phyloP scores from a whole-genome alignment of 2,329 filamentous ascomycete species.

The Alternaria sp. region DNA sequence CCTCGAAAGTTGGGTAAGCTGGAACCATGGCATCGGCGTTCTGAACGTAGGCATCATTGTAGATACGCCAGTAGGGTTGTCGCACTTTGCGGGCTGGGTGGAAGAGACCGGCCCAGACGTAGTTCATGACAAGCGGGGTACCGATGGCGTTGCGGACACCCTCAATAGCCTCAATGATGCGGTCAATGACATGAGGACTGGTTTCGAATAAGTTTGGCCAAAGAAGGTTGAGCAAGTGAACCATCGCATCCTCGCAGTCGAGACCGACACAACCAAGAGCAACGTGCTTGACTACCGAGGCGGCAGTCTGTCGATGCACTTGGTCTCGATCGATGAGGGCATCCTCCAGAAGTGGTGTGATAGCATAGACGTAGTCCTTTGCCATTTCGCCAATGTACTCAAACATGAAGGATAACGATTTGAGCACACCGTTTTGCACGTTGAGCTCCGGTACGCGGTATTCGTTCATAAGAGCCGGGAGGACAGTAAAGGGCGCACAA shows the following conservation, averaged over 20 bases:
- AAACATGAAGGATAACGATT: conserved; percentile 95
- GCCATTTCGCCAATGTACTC: conserved; percentile 99
- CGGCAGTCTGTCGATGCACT: conserved; percentile 95
- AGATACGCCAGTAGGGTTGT: conserved; percentile 93
- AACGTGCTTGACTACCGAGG: conserved; percentile 96
- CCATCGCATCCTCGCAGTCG: conserved; percentile 97
- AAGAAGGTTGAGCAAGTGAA: conserved; percentile 93
- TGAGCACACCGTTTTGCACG: conserved; percentile 97
- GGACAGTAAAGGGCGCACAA: conserved; percentile 95
- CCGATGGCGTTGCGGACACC: conserved; percentile 93
- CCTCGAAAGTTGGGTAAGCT: conserved; percentile 88
- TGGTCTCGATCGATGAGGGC: conserved; percentile 97
- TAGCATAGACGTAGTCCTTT: conserved; percentile 98
- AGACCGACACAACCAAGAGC: conserved; percentile 96
- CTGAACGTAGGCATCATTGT: conserved; percentile 97
- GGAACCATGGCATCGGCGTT: conserved; percentile 94
- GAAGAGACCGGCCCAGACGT: conserved; percentile 97
- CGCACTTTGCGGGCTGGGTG: conserved; percentile 95
- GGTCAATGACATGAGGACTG: conserved; percentile 96
- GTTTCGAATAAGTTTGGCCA: conserved; percentile 99
- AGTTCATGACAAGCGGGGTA: conserved; percentile 93
- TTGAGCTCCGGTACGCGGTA: conserved; percentile 98
- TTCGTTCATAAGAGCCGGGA: conserved; percentile 99
- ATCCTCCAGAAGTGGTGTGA: conserved; percentile 93
- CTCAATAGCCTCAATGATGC: conserved; percentile 96